Conservation (phyloP, 2,329 filamentous ascomycete species). For the Fusarium irregulare region DNA sequence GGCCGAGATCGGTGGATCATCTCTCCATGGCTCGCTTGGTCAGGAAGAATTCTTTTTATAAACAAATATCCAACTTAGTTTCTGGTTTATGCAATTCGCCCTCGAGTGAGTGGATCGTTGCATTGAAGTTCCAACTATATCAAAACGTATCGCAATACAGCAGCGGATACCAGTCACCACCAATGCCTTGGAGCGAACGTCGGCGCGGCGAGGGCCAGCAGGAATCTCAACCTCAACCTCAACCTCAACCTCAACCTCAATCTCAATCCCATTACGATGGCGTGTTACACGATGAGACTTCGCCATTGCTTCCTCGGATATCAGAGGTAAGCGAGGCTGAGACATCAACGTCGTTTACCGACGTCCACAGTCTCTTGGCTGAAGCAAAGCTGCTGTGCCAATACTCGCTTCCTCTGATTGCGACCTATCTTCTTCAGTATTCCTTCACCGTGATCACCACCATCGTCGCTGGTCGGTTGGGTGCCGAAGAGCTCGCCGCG, state of each 20-base stretch:
- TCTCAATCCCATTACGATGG: conserved; percentile 10
- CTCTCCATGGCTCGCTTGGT: conserved; percentile 1
- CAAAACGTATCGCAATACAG: not conserved
- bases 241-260: not conserved
- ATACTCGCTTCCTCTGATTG: conserved; percentile 59
- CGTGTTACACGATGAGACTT: conserved; percentile 32
- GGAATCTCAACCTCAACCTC: not conserved
- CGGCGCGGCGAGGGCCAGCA: conserved; percentile 14
- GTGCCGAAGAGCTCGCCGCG: conserved; percentile 64
- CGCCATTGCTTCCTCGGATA: conserved; percentile 27
- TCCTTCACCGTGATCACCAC: conserved; percentile 64
- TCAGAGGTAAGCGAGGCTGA: conserved; percentile 14
- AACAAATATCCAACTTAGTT: conserved; percentile 4
- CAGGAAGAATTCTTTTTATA: conserved; percentile 24
- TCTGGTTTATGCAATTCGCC: conserved; percentile 8
- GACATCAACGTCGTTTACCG: conserved; percentile 6
- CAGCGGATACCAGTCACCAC: not conserved
- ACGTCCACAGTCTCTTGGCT: conserved; percentile 21
- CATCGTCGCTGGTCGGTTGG: conserved; percentile 63
- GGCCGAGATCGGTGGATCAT: conserved; percentile 32
- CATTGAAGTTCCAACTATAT: conserved; percentile 3
- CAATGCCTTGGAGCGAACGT: conserved; percentile 24
- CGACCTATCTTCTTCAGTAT: conserved; percentile 66
- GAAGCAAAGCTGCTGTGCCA: conserved; percentile 35
- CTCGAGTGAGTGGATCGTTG: conserved; percentile 20